Percentiles rank a stretch among this genome's conserved stretches.
Evolutionary conservation across 2,329 filamentous ascomycete species (phyloP).

Genomic region (Cryphonectria naterciae): DNA sequence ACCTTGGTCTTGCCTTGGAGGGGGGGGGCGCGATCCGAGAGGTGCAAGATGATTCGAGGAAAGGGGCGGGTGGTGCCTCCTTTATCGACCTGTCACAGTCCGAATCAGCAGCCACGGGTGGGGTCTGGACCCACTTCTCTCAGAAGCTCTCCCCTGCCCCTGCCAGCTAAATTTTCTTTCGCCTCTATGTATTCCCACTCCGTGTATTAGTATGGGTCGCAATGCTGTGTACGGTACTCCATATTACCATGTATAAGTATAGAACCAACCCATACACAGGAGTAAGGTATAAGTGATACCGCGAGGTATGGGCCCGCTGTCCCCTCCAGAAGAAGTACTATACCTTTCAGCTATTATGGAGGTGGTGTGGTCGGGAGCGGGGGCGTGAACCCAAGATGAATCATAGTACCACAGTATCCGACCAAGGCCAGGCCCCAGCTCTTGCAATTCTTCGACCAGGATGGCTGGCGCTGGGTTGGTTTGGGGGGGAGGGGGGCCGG

Average conservation of each 20-base stretch:
- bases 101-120: slow-evolving; percentile 22
- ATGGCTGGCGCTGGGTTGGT: neutral
- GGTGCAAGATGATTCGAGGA: slow-evolving; percentile 29
- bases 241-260: neutral
- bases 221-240: neutral
- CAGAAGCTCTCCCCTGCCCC: neutral
- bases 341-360: neutral
- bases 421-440: neutral
- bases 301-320: neutral
- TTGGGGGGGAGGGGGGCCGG: too few relatives aligned
- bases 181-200: neutral
- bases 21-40: slow-evolving; percentile 5
- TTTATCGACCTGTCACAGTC: slow-evolving; percentile 28
- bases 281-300: neutral
- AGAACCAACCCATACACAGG: too few relatives aligned
- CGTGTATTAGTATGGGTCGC: neutral
- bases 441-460: neutral
- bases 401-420: neutral
- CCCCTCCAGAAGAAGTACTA: neutral
- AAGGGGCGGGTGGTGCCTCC: slow-evolving; percentile 27
- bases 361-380: neutral
- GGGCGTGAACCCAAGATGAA: neutral
- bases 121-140: slow-evolving; percentile 8
- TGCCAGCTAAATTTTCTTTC: neutral
- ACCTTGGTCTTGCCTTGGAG: neutral